phyloP scores from a whole-genome alignment of 768 basidiomycete genomes.

The Hydnomerulius pinastri region DNA sequence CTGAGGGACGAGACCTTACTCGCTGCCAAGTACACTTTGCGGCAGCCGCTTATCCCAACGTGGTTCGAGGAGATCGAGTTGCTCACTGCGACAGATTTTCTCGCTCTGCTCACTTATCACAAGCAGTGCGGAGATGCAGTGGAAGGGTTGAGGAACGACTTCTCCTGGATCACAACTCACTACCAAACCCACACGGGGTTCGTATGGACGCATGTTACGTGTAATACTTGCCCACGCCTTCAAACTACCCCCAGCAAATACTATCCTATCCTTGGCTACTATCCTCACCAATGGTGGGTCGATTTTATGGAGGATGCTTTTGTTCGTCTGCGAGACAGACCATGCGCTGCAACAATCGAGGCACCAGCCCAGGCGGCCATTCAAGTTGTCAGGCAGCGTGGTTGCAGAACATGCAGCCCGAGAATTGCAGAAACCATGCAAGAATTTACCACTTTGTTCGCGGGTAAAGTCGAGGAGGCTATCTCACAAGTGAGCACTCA shows the following conservation, averaged over 20 bases:
- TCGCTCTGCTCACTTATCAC: conserved; percentile 26
- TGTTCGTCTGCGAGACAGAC: conserved; percentile 15
- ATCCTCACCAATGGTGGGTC: conserved; percentile 23
- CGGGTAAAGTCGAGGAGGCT: conserved; percentile 8
- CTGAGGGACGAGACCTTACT: conserved; percentile 24
- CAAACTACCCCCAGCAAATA: too few relatives aligned
- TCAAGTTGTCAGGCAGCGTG: background rate
- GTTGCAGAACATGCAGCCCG: conserved; percentile 6
- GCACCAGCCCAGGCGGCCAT: background rate
- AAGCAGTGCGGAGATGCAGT: conserved; percentile 13
- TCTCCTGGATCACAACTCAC: conserved; percentile 18
- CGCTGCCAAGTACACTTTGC: conserved; percentile 31
- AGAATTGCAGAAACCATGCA: conserved; percentile 12
- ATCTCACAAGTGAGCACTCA: conserved; percentile 14
- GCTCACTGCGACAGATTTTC: conserved; percentile 27
- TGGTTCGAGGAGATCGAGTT: conserved; percentile 29
- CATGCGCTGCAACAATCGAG: conserved; percentile 14
- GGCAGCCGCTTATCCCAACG: conserved; percentile 23
- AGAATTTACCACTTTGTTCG: conserved; percentile 13
- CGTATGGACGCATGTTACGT: too few relatives aligned
- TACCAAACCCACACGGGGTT: conserved; percentile 12
- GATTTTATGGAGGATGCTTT: conserved; percentile 17
- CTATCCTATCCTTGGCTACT: background rate
- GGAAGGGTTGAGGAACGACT: background rate
- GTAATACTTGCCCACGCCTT: too few relatives aligned